Evolutionary conservation across 2,329 filamentous ascomycete genomes (phyloP).

Genomic region (Fusarium annulatum): DNA sequence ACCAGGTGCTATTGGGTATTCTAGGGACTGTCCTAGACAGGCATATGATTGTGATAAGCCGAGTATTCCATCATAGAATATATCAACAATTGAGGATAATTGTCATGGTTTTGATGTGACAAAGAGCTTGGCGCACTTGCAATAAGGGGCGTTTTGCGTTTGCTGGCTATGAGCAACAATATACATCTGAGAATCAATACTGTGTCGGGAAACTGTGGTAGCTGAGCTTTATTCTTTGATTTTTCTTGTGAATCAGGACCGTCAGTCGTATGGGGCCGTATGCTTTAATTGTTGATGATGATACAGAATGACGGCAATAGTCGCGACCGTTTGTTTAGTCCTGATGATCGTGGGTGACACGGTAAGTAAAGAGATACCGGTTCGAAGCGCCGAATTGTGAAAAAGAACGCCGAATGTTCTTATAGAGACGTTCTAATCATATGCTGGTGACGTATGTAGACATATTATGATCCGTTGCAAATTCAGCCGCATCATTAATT

Average conservation of each 20-base stretch:
- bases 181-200: background rate
- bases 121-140: background rate
- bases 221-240: background rate
- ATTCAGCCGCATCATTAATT: conserved; percentile 25
- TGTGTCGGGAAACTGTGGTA: background rate
- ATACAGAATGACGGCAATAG: background rate
- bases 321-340: background rate
- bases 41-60: background rate
- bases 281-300: background rate
- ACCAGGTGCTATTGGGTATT: background rate
- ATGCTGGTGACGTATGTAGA: background rate
- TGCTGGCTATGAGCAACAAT: background rate
- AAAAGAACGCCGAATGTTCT: background rate
- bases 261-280: background rate
- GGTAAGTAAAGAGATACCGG: background rate
- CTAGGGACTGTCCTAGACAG: background rate
- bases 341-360: background rate
- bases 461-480: background rate
- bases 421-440: background rate
- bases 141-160: background rate
- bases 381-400: background rate
- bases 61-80: background rate
- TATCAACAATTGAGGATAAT: background rate
- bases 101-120: background rate
- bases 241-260: background rate